A percentile compares a stretch with the other conserved stretches of the same genome.
These are phyloP conservation scores for Paragyromitra xinjiangensis DNA, from an alignment of 495 filamentous ascomycete genomes.

Conservation along the genomic window DNA sequence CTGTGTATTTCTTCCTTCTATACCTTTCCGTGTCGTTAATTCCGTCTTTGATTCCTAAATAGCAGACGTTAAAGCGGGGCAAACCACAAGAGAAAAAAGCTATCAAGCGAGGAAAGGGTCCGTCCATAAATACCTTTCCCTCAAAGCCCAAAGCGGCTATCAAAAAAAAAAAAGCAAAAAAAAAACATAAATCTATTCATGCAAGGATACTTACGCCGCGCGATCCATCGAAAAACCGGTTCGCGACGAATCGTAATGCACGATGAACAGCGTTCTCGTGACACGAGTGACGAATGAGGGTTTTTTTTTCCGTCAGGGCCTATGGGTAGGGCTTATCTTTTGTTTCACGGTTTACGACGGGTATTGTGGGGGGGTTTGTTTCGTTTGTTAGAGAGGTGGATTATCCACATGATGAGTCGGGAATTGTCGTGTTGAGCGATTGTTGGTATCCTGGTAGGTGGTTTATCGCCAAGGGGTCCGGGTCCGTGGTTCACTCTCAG, in stretches of 20 bases:
- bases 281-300: neutral
- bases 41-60: neutral
- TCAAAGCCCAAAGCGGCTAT: neutral
- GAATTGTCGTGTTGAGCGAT: no score
- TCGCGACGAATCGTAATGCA: neutral
- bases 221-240: neutral
- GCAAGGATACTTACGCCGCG: neutral
- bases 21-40: no score
- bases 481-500: no score
- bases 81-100: neutral
- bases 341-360: no score
- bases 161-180: neutral
- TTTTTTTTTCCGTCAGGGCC: no score
- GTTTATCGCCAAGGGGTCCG: no score
- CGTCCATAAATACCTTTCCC: neutral
- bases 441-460: no score
- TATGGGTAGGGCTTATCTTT: no score
- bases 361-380: no score
- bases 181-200: slow-evolving; percentile 1
- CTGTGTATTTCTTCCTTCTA: no score
- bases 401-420: no score
- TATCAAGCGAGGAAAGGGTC: neutral
- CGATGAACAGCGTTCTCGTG: slow-evolving; percentile 13
- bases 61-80: slow-evolving; percentile 8
- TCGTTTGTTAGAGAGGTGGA: no score